phyloP scores from a whole-genome alignment of 495 filamentous ascomycete genomes.

The Penicillium riverlandense region DNA sequence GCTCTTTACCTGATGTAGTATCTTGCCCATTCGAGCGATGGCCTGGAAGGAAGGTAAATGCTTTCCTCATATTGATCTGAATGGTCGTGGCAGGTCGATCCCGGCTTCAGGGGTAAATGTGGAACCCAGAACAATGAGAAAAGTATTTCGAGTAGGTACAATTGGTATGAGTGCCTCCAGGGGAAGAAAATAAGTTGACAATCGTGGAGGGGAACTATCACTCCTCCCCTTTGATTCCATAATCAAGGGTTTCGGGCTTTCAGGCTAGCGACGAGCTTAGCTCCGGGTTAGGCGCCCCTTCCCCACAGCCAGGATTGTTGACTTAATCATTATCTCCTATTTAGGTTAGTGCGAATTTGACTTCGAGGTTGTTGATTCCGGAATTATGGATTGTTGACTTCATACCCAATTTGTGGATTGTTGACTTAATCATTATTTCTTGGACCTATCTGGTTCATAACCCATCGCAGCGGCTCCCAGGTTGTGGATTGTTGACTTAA shows the following conservation, averaged over 20 bases:
- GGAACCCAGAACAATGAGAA: too few relatives aligned
- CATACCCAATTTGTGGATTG: background rate
- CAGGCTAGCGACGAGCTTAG: too few relatives aligned
- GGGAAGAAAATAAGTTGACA: too few relatives aligned
- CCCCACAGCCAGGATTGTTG: background rate
- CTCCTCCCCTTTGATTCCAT: too few relatives aligned
- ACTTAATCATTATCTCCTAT: conserved; percentile 5
- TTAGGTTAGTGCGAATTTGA: conserved; percentile 1
- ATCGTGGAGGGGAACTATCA: too few relatives aligned
- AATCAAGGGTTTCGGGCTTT: too few relatives aligned
- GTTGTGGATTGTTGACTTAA: conserved; percentile 1
- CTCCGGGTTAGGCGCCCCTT: too few relatives aligned
- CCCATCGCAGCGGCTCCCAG: background rate
- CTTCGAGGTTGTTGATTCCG: too few relatives aligned
- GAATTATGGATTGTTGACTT: too few relatives aligned
- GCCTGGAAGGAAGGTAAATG: conserved; percentile 5
- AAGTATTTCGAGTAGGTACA: too few relatives aligned
- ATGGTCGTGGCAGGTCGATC: background rate
- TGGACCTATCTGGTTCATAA: background rate
- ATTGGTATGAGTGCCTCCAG: too few relatives aligned
- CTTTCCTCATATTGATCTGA: conserved; percentile 2
- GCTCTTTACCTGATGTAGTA: background rate
- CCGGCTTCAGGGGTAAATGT: too few relatives aligned
- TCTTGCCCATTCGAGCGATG: background rate
- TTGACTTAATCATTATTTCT: conserved; percentile 1